phyloP scores from a whole-genome alignment of 495 filamentous ascomycete genomes.

The Penicillium psychrofluorescens region DNA sequence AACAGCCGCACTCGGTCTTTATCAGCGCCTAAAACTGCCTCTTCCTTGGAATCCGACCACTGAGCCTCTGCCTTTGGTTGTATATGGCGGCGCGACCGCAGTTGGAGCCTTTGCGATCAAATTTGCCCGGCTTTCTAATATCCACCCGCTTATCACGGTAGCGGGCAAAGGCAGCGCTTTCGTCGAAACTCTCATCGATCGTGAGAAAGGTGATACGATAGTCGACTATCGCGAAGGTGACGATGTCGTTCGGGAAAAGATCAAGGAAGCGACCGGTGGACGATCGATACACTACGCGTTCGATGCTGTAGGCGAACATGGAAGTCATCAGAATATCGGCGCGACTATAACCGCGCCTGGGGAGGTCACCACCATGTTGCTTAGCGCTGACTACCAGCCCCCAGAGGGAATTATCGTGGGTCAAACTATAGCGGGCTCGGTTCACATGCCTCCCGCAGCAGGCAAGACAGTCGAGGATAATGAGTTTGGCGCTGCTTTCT shows the following conservation, averaged over 20 bases:
- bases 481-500: conserved; percentile 52
- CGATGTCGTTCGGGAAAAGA: conserved; percentile 2
- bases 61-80: conserved; percentile 42
- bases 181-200: conserved; percentile 51
- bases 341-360: conserved; percentile 14
- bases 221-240: conserved; percentile 55
- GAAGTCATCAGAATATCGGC: conserved; percentile 20
- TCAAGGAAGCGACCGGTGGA: conserved; percentile 4
- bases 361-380: conserved; percentile 48
- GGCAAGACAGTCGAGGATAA: conserved; percentile 15
- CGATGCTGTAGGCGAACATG: conserved; percentile 49
- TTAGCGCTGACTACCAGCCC: conserved; percentile 19
- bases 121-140: conserved; percentile 54
- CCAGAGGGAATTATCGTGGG: conserved; percentile 10
- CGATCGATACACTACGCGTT: conserved; percentile 34
- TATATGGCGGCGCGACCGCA: conserved; percentile 59
- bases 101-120: conserved; percentile 63
- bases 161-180: conserved; percentile 49
- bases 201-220: conserved; percentile 56
- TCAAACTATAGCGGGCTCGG: not conserved
- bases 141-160: conserved; percentile 62
- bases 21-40: conserved; percentile 49
- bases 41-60: conserved; percentile 48
- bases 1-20: conserved; percentile 60
- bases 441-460: not conserved